Conservation (phyloP, 352 stramenopile species). For the Phytophthora tentaculata region DNA sequence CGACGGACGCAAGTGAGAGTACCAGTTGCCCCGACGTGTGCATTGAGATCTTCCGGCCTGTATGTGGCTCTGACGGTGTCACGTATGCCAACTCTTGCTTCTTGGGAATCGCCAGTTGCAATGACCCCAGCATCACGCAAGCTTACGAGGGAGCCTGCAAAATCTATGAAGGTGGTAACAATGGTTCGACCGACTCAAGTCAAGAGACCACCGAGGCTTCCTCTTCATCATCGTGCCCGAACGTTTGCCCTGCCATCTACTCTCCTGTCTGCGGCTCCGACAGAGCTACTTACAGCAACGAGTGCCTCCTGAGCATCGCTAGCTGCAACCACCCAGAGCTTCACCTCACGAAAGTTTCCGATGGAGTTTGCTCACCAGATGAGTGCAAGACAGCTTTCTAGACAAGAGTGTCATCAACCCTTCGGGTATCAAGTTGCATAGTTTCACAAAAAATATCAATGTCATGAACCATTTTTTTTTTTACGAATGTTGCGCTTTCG, state of each 20-base stretch:
- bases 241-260: conserved; percentile 33
- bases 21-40: conserved; percentile 29
- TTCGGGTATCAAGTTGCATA: conserved; percentile 7
- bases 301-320: conserved; percentile 31
- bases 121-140: conserved; percentile 33
- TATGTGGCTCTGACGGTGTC: conserved; percentile 41
- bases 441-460: neutral
- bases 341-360: conserved; percentile 17
- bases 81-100: conserved; percentile 40
- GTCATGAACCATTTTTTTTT: neutral
- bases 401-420: too few relatives aligned
- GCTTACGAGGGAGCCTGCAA: conserved; percentile 43
- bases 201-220: conserved; percentile 6
- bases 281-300: conserved; percentile 42
- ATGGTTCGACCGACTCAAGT: conserved; percentile 8
- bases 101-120: conserved; percentile 22
- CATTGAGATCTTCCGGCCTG: conserved; percentile 14
- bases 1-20: conserved; percentile 8
- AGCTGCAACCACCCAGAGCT: conserved; percentile 33
- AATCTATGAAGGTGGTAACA: conserved; percentile 9
- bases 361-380: conserved; percentile 16
- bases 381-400: conserved; percentile 11
- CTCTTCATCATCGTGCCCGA: conserved; percentile 20
- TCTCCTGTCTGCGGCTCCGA: conserved; percentile 45
- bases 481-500: conserved; percentile 12